phyloP scores from a whole-genome alignment of 1,139 yeast species.

The Scheffersomyces titani region DNA sequence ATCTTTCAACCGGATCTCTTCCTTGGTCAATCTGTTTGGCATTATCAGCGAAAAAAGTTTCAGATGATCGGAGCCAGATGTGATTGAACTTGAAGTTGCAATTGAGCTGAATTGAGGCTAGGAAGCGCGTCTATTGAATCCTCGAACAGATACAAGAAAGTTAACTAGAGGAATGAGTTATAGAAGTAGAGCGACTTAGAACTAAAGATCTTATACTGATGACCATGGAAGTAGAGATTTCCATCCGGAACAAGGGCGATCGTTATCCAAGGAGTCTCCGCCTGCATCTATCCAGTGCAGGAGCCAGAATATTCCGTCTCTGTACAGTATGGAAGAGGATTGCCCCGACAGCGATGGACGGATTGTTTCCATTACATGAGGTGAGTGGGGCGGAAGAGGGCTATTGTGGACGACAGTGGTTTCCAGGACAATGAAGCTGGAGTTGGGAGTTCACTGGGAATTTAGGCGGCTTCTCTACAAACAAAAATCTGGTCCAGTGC shows the following conservation, averaged over 20 bases:
- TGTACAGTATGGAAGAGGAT: background rate
- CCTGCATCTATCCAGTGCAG: background rate
- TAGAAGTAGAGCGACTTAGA: background rate
- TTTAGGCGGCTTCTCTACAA: too few species aligned
- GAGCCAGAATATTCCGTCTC: background rate
- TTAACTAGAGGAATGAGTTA: background rate
- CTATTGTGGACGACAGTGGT: too few species aligned
- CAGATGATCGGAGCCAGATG: background rate
- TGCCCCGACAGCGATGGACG: background rate
- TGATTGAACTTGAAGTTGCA: background rate
- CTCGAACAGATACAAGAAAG: background rate
- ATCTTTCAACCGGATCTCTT: slow-evolving; percentile 67
- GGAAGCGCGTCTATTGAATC: background rate
- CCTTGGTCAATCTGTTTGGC: slow-evolving; percentile 40
- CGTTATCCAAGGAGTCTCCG: background rate
- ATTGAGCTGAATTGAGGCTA: background rate
- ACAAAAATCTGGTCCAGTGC: too few species aligned
- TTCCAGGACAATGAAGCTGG: too few species aligned
- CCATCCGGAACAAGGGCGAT: background rate
- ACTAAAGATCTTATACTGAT: background rate
- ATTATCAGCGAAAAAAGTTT: background rate
- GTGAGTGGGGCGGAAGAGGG: too few species aligned
- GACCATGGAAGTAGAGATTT: background rate
- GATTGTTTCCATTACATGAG: background rate
- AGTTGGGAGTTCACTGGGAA: too few species aligned